Percentiles rank a stretch among this genome's conserved stretches.
phyloP scores from a whole-genome alignment of 495 filamentous ascomycete species.

The Aspergillus steynii region DNA sequence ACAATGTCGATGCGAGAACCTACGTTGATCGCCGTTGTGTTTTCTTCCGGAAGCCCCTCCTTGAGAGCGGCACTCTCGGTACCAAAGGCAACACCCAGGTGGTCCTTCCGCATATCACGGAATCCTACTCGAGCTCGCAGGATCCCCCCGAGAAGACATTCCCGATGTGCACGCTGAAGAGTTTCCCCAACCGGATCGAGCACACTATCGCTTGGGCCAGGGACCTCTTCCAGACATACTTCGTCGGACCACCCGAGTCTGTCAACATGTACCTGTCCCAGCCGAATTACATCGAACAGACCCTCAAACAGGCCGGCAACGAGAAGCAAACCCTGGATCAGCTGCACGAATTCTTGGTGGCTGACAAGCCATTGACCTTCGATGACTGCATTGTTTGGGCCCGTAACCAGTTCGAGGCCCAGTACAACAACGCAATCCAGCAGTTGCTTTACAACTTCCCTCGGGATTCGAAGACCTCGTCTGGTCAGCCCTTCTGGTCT shows the following conservation, averaged over 20 bases:
- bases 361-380: conserved; percentile 87
- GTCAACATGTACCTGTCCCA: conserved; percentile 94
- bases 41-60: conserved; percentile 95
- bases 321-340: conserved; percentile 94
- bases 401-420: conserved; percentile 88
- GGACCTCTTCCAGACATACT: conserved; percentile 91
- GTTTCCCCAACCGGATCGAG: conserved; percentile 98
- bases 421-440: conserved; percentile 96
- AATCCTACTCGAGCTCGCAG: conserved; percentile 98
- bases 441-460: conserved; percentile 98
- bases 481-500: conserved; percentile 94
- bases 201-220: conserved; percentile 99
- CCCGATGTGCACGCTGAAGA: conserved; percentile 96
- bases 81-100: conserved; percentile 99
- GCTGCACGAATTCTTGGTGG: conserved; percentile 87
- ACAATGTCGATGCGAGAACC: conserved; percentile 96
- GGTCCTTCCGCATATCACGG: conserved; percentile 83
- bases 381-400: conserved; percentile 97
- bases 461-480: conserved; percentile 84
- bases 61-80: conserved; percentile 95
- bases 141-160: conserved; percentile 98
- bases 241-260: conserved; percentile 89
- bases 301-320: conserved; percentile 91
- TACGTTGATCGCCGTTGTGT: conserved; percentile 98
- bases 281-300: conserved; percentile 85